These are phyloP conservation scores for Endoconidiophora polonica DNA, from an alignment of 2,329 filamentous ascomycete genomes.

Conservation along the genomic window DNA sequence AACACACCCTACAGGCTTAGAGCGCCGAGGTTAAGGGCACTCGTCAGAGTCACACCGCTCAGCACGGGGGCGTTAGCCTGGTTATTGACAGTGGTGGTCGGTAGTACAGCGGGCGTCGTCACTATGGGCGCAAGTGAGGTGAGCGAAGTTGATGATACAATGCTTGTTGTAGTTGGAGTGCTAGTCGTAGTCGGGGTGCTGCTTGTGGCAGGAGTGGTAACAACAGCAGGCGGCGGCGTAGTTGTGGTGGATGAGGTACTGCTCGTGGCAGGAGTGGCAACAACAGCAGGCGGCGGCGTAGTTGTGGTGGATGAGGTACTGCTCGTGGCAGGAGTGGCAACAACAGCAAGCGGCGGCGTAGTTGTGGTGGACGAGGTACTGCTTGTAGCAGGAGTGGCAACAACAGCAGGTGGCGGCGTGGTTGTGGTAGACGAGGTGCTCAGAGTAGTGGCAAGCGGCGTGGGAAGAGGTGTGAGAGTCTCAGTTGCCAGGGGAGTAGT, in stretches of 20 bases:
- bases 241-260: slow-evolving; percentile 7
- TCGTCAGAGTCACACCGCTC: slow-evolving; percentile 26
- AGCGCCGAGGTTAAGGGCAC: slow-evolving; percentile 28
- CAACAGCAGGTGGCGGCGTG: slow-evolving; percentile 6
- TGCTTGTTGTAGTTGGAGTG: slow-evolving; percentile 11
- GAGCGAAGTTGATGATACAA: slow-evolving; percentile 10
- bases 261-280: slow-evolving; percentile 1
- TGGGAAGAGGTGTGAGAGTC: slow-evolving; percentile 11
- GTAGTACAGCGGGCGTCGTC: slow-evolving; percentile 15
- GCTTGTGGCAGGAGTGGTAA: slow-evolving; percentile 15
- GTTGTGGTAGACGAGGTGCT: slow-evolving; percentile 11
- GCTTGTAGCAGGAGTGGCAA: slow-evolving; percentile 2
- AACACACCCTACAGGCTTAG: slow-evolving; percentile 15
- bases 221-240: slow-evolving; percentile 13
- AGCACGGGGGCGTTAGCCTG: slow-evolving; percentile 20
- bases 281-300: slow-evolving; percentile 7
- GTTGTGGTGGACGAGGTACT: slow-evolving; percentile 6
- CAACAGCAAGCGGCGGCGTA: slow-evolving; percentile 5
- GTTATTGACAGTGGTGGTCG: slow-evolving; percentile 12
- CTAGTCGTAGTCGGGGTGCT: neutral
- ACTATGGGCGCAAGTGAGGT: slow-evolving; percentile 8
- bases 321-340: slow-evolving; percentile 2
- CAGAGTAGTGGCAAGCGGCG: neutral
- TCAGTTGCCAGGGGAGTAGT: slow-evolving; percentile 3
- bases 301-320: slow-evolving; percentile 9